These are phyloP conservation scores for Emergomyces africanus DNA, from an alignment of 2,329 filamentous ascomycete species.

Conservation along the genomic window DNA sequence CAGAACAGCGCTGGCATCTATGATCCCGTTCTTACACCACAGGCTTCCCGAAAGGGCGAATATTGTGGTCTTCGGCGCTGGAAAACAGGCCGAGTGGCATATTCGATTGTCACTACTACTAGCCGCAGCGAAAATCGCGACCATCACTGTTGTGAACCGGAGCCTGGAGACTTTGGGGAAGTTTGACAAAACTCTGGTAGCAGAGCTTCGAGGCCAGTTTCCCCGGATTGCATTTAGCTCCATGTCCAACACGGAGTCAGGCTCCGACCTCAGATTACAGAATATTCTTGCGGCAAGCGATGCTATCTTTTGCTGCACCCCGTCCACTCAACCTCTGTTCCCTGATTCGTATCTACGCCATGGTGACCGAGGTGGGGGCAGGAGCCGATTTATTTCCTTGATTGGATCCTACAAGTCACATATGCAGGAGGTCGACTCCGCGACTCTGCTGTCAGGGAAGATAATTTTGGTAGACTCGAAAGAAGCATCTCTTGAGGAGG, in stretches of 20 bases:
- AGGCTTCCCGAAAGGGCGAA: conserved; percentile 17
- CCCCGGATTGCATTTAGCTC: conserved; percentile 17
- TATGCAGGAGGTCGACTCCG: conserved; percentile 39
- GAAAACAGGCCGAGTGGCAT: conserved; percentile 40
- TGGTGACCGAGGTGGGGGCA: conserved; percentile 18
- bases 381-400: conserved; percentile 35
- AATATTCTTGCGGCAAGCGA: conserved; percentile 23
- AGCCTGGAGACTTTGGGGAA: conserved; percentile 45
- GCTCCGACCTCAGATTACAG: conserved; percentile 22
- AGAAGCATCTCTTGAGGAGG: conserved; percentile 33
- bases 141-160: conserved; percentile 68
- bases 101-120: conserved; percentile 39
- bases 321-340: conserved; percentile 34
- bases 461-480: conserved; percentile 54
- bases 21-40: conserved; percentile 47
- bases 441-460: conserved; percentile 39
- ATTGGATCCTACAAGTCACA: conserved; percentile 44
- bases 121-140: conserved; percentile 32
- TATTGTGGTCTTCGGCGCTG: conserved; percentile 37
- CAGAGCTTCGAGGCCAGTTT: conserved; percentile 24
- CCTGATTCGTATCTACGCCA: conserved; percentile 23
- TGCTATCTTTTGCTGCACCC: conserved; percentile 40
- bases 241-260: conserved; percentile 27
- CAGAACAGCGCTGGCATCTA: conserved; percentile 61
- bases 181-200: conserved; percentile 18